Percentiles rank a stretch among this genome's conserved stretches.
Evolutionary conservation across 805 yeast genomes (phyloP).

Genomic region (Sugiyamaella floridensis): DNA sequence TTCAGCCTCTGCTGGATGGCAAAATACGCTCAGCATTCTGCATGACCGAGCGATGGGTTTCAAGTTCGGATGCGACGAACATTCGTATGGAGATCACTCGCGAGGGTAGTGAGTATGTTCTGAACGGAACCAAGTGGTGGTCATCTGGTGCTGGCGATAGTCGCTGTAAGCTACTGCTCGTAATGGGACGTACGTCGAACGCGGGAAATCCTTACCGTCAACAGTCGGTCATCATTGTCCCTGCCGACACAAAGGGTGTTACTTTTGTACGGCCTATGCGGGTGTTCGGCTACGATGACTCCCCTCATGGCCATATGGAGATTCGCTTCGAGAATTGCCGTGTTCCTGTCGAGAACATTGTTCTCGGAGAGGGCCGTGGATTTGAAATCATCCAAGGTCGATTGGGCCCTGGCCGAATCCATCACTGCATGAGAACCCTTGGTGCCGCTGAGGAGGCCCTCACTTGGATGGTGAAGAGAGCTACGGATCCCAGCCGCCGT

Average conservation of each 20-base stretch:
- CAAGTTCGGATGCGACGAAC: constrained; percentile 58
- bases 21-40: constrained; percentile 53
- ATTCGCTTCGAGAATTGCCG: constrained; percentile 44
- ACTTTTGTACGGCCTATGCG: constrained; percentile 43
- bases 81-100: constrained; percentile 42
- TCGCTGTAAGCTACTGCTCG: constrained; percentile 46
- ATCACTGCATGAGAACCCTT: constrained; percentile 59
- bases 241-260: constrained; percentile 47
- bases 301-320: constrained; percentile 68
- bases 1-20: constrained; percentile 48
- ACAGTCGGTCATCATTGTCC: constrained; percentile 52
- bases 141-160: constrained; percentile 69
- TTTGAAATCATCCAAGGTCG: constrained; percentile 58
- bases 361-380: constrained; percentile 49
- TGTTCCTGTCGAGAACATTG: constrained; percentile 39
- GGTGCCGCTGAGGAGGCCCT: constrained; percentile 57
- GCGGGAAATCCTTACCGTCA: constrained; percentile 37
- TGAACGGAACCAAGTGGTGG: constrained; percentile 64
- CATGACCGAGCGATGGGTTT: constrained; percentile 57
- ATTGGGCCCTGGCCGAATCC: constrained; percentile 64
- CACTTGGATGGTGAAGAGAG: constrained; percentile 42
- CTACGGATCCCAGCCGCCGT: constrained; percentile 37
- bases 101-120: constrained; percentile 39
- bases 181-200: constrained; percentile 44
- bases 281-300: constrained; percentile 58